These are phyloP conservation scores for Xylona heveae DNA, from an alignment of 495 filamentous ascomycete species.

Conservation along the genomic window DNA sequence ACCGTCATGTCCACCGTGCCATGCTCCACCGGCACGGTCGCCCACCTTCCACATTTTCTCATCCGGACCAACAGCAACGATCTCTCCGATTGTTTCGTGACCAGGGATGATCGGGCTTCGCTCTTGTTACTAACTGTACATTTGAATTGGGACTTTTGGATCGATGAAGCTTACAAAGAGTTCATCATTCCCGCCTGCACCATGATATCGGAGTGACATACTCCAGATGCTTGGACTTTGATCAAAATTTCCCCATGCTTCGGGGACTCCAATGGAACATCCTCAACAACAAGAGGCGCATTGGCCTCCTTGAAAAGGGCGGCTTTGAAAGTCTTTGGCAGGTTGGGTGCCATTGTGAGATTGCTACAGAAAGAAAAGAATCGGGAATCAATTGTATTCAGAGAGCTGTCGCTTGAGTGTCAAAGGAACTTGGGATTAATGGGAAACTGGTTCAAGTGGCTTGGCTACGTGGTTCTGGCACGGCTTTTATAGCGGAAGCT, in stretches of 20 bases:
- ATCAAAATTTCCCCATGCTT: slow-evolving; percentile 17
- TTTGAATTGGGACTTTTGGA: neutral
- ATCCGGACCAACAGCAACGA: slow-evolving; percentile 13
- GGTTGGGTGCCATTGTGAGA: slow-evolving; percentile 7
- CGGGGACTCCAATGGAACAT: slow-evolving; percentile 14
- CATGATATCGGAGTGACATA: slow-evolving; percentile 17
- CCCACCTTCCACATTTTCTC: slow-evolving; percentile 21
- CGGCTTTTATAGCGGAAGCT: no score
- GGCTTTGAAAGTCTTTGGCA: slow-evolving; percentile 19
- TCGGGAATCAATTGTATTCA: no score
- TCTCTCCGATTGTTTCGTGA: slow-evolving; percentile 18
- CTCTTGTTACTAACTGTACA: neutral
- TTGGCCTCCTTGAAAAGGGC: slow-evolving; percentile 14
- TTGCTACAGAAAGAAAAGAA: no score
- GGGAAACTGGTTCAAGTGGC: no score
- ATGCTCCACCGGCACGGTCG: slow-evolving; percentile 16
- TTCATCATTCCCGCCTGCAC: slow-evolving; percentile 11
- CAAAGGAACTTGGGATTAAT: no score
- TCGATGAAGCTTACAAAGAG: slow-evolving; percentile 7
- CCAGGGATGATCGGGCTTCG: slow-evolving; percentile 13
- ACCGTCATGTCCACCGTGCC: slow-evolving; percentile 26
- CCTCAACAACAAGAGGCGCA: slow-evolving; percentile 14
- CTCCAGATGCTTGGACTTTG: slow-evolving; percentile 19
- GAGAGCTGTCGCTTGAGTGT: no score
- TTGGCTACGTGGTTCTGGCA: no score